A percentile compares a stretch with the other conserved stretches of the same genome.
These are phyloP conservation scores for Trypanosomatidae sp. DNA, from an alignment of 208 protist genomes.

Conservation along the genomic window DNA sequence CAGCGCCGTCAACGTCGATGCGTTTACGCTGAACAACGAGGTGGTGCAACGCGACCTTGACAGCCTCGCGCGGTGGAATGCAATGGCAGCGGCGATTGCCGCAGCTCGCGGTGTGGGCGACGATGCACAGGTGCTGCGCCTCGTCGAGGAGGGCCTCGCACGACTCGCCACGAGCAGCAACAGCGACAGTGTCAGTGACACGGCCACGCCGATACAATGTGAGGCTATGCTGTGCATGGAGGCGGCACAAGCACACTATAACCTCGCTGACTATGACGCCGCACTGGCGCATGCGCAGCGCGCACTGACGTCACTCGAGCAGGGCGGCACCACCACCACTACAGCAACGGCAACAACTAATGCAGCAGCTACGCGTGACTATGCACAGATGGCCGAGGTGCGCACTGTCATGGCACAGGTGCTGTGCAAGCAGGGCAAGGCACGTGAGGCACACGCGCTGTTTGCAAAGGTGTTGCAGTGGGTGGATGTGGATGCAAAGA, in stretches of 20 bases:
- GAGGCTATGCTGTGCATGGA: conserved; percentile 77
- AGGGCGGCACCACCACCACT: conserved; percentile 2
- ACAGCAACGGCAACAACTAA: background rate
- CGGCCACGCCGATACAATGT: conserved; percentile 73
- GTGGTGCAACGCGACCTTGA: conserved; percentile 68
- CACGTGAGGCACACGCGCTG: conserved; percentile 29
- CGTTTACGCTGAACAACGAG: conserved; percentile 75
- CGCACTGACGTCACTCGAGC: conserved; percentile 30
- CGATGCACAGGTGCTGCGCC: conserved; percentile 19
- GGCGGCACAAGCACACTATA: conserved; percentile 73
- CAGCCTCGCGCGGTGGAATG: conserved; percentile 56
- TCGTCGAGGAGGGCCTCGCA: conserved; percentile 33
- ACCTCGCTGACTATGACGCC: conserved; percentile 32
- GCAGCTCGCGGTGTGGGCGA: conserved; percentile 16
- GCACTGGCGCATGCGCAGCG: conserved; percentile 27
- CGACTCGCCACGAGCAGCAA: too few species aligned
- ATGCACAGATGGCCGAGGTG: conserved; percentile 61
- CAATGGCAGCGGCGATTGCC: conserved; percentile 38
- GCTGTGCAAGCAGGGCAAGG: conserved; percentile 26
- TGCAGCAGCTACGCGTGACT: conserved; percentile 29
- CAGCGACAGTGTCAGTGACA: too few species aligned
- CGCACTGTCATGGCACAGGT: conserved; percentile 62
- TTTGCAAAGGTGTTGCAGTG: conserved; percentile 63
- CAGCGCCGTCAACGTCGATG: conserved; percentile 64
- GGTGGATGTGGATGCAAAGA: conserved; percentile 77